Evolutionary conservation across 208 protist genomes (phyloP).

Genomic region (Leishmania turanica): DNA sequence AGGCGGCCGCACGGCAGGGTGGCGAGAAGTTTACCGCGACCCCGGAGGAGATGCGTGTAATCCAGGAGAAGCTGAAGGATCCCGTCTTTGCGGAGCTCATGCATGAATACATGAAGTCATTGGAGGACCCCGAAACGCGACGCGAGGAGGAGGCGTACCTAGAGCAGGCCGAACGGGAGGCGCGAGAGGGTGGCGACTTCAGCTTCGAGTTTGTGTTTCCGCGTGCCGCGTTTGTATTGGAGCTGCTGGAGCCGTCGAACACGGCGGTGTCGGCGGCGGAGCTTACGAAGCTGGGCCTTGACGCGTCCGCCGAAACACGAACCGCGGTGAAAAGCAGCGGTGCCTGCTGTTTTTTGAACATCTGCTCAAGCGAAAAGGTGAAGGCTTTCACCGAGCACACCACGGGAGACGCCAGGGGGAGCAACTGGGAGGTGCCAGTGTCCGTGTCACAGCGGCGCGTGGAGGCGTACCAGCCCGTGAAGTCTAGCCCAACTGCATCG

Average conservation of each 20-base stretch:
- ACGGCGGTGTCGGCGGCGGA: constrained; percentile 17
- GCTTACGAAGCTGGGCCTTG: constrained; percentile 6
- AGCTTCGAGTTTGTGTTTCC: constrained; percentile 94
- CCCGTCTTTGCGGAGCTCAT: constrained; percentile 89
- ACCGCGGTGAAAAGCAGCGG: neutral
- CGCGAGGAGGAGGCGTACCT: constrained; percentile 92
- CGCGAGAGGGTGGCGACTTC: constrained; percentile 83
- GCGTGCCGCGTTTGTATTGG: constrained; percentile 70
- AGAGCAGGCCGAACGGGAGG: constrained; percentile 84
- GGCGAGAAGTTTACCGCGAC: constrained; percentile 63
- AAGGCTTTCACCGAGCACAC: constrained; percentile 75
- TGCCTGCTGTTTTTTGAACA: constrained; percentile 65
- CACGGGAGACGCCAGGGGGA: constrained; percentile 58
- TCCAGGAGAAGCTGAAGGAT: constrained; percentile 90
- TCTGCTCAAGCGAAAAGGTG: constrained; percentile 86
- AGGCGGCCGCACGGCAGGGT: neutral
- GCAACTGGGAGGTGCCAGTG: constrained; percentile 90
- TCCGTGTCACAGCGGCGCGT: constrained; percentile 75
- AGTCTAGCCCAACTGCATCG: neutral
- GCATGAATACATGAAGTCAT: constrained; percentile 88
- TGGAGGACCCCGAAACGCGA: constrained; percentile 85
- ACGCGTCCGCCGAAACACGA: neutral
- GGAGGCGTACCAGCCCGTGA: constrained; percentile 49
- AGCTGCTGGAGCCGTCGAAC: constrained; percentile 71
- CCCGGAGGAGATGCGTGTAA: constrained; percentile 70